Evolutionary conservation across 2,329 filamentous ascomycete genomes (phyloP), one percentile per base, ranked within the genome.

Genomic region (Lachnellula occidentalis): DNA sequence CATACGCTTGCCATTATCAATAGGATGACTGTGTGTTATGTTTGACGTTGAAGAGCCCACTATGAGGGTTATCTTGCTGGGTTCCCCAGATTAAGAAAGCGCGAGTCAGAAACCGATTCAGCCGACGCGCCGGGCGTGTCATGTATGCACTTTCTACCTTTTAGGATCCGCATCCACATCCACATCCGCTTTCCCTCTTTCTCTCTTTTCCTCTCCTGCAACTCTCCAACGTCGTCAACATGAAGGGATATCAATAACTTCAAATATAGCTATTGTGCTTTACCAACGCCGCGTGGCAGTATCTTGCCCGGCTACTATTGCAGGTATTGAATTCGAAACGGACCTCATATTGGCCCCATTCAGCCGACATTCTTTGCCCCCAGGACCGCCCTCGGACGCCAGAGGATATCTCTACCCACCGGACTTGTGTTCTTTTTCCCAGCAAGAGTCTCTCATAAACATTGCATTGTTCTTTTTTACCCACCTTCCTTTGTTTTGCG

Each of bases 1-100:
- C 66, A 64, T 71, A 71, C 70, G 61, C 69, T 72, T 61, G 69
- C 67, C 70, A 72, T 72, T 39, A 58, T 66, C 22, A 51, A 19
- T 45, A 57, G 31, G 47, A 15, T 11, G 53, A n/a, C 9, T n/a
- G 24, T 12, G 22, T 51, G 31, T 21, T 51, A 43, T 19, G 27
- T 17, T 48, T 17, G 52, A 50, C 51, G 49, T 34, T 57, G 46
- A n/a, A 21, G 52, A 45, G 42, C 12, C 41, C 21, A 22, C 4
- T 49, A 22, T 43, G 19, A 37, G 15, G 34, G 11, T 27, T 34
- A 48, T 46, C n/a, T 22, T 19, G 7, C 27, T 45, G 31, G 43
- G n/a, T n/a, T n/a, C n/a, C n/a, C n/a, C n/a, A n/a, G n/a, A 21
- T 42, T 17, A n/a, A 17, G 53, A 58, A 56, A 61, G 42, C 41